These are phyloP conservation scores for Ophiognomonia clavigignenti-juglandacearum DNA, from an alignment of 2,329 filamentous ascomycete genomes.

Conservation along the genomic window DNA sequence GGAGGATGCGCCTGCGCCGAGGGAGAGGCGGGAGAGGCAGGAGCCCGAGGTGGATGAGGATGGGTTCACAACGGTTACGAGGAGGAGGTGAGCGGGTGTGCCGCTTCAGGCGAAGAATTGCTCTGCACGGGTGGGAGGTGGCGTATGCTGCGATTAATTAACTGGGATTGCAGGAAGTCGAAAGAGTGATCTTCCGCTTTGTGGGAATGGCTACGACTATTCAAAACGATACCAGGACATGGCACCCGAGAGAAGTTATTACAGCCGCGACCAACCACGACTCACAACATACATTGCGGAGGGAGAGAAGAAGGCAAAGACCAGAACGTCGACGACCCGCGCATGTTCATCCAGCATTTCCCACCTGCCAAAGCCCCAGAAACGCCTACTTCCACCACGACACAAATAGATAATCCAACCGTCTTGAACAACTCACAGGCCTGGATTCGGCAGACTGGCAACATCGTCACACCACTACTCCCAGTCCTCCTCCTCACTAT, in stretches of 20 bases:
- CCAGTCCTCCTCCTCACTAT: slow-evolving; percentile 75
- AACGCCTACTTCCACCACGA: background rate
- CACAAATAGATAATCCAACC: too few species aligned
- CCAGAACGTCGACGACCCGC: background rate
- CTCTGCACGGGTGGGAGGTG: too few species aligned
- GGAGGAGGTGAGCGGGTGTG: slow-evolving; percentile 55
- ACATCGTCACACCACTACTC: slow-evolving; percentile 42
- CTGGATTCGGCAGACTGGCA: background rate
- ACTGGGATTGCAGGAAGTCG: background rate
- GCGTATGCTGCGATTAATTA: background rate
- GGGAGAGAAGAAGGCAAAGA: background rate
- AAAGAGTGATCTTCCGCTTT: background rate
- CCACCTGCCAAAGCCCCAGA: background rate
- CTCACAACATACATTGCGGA: background rate
- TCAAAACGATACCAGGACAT: slow-evolving; percentile 1
- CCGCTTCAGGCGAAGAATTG: slow-evolving; percentile 5
- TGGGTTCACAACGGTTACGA: slow-evolving; percentile 71
- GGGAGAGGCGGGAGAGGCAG: slow-evolving; percentile 55
- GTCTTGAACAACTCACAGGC: background rate
- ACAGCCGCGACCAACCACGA: background rate
- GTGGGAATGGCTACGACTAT: background rate
- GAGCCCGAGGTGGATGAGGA: slow-evolving; percentile 75
- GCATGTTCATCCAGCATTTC: background rate
- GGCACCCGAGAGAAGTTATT: background rate
- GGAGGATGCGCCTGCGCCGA: slow-evolving; percentile 62